Base-by-base conservation (phyloP, 192 early-diverging fungal species). In the Dissophora ornata region DNA sequence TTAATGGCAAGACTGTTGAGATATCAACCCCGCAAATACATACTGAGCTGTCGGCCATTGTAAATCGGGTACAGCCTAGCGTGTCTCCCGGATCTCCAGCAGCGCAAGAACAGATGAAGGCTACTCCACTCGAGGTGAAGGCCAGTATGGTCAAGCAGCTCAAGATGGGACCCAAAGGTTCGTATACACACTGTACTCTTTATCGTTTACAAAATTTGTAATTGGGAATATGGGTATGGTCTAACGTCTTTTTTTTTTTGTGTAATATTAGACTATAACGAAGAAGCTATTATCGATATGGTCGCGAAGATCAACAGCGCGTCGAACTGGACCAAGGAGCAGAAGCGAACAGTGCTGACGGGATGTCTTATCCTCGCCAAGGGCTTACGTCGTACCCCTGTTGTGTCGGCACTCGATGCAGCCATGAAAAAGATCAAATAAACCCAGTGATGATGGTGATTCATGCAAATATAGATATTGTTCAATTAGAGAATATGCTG, bases 101-200 rank as follows among this genome's bases (percentile, higher is more conserved):
- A 0, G 29, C 16, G 15, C 16, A 32, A 33, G 33, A 15, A 5
- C 12, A 22, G 7, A 51, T 61, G 10, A n/a, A 16, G 21, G 21
- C 30, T 12, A 45, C 62, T 0, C 71, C 62, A 24, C 22, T 40
- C 6, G 50, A 61, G 13, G 45, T 61, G 16, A 58, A 50, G 25
- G 47, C 24, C 4, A n/a, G 7, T 2, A 52, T 75, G 12, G 50
- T 75, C 25, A 53, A 40, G 28, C 56, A 75, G 18, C 55, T 75
- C 18, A 64, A 57, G 26, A 58, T 53, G 62, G 28, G 41, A 3
- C 69, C 69, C 7, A 63, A 25, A 30, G n/a, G 69, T 71, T 63
- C 41, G 69, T 29, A 16, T 0, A n/a, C n/a, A n/a, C 26, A 16
- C 12, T 15, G 29, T 25, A n/a, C 2, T 0, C 32, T 18, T 38